These are phyloP conservation scores for Chrysoporthe austroafricana DNA, from an alignment of 2,329 filamentous ascomycete genomes.

Conservation along the genomic window DNA sequence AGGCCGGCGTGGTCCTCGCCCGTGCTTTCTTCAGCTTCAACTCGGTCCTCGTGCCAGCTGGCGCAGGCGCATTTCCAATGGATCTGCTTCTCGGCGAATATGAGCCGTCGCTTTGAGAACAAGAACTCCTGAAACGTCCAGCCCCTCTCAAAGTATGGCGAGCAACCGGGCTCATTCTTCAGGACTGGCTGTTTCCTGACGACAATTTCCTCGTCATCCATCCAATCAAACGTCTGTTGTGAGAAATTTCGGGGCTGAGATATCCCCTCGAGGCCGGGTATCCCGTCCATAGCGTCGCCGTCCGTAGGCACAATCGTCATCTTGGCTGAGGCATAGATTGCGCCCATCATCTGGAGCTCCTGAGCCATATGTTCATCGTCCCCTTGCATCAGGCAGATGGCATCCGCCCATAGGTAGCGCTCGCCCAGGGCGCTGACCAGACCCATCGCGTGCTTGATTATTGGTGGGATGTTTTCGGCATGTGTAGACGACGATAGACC, in stretches of 20 bases:
- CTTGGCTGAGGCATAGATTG: constrained; percentile 15
- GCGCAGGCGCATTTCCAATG: not conserved
- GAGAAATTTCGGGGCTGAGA: not conserved
- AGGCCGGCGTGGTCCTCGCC: too few relatives aligned
- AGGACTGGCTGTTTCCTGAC: not conserved
- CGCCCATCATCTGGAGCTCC: constrained; percentile 11
- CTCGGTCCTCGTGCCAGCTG: not conserved
- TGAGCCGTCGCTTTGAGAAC: constrained; percentile 10
- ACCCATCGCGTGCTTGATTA: constrained; percentile 12
- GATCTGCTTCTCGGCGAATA: constrained; percentile 8
- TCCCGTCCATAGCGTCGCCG: constrained; percentile 1
- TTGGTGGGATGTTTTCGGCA: not conserved
- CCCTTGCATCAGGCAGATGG: constrained; percentile 12
- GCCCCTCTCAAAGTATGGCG: constrained; percentile 10
- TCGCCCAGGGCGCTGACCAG: constrained; percentile 9
- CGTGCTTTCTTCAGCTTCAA: not conserved
- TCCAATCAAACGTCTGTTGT: not conserved
- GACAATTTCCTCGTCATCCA: not conserved
- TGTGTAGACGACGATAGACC: not conserved
- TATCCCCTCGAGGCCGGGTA: not conserved
- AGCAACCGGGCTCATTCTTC: not conserved
- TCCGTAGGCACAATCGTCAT: constrained; percentile 8
- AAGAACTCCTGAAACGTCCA: constrained; percentile 20
- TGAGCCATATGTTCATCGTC: constrained; percentile 3
- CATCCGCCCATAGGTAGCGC: constrained; percentile 19